Percentiles rank a stretch among this genome's conserved stretches.
Evolutionary conservation across 2,329 filamentous ascomycete genomes (phyloP).

Genomic region (Ilyonectria mors-panacis): DNA sequence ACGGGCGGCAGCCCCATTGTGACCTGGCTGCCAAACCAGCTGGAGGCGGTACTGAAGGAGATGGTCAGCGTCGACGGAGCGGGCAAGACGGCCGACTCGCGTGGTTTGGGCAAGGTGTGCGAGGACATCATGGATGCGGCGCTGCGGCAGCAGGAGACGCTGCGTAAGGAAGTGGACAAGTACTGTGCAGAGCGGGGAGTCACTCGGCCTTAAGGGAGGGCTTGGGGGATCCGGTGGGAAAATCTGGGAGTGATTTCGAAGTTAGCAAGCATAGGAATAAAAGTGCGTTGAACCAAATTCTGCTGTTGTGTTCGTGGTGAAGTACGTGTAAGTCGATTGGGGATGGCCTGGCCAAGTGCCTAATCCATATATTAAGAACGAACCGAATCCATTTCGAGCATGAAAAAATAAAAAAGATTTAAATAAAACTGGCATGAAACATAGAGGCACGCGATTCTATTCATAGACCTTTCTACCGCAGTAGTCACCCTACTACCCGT

Average conservation of each 20-base stretch:
- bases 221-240: neutral
- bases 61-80: slow-evolving; percentile 73
- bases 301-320: neutral
- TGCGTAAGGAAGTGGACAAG: slow-evolving; percentile 82
- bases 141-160: slow-evolving; percentile 73
- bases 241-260: neutral
- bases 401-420: too few relatives aligned
- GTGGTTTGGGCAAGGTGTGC: slow-evolving; percentile 61
- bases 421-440: too few relatives aligned
- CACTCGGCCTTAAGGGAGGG: slow-evolving; percentile 24
- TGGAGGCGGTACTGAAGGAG: slow-evolving; percentile 79
- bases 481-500: too few relatives aligned
- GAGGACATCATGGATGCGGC: slow-evolving; percentile 78
- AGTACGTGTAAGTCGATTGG: too few relatives aligned
- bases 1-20: slow-evolving; percentile 88
- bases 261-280: neutral
- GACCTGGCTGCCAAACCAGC: slow-evolving; percentile 87
- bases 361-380: too few relatives aligned
- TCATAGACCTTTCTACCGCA: too few relatives aligned
- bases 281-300: neutral
- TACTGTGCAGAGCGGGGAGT: slow-evolving; percentile 77
- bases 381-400: too few relatives aligned
- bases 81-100: slow-evolving; percentile 47
- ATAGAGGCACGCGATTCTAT: too few relatives aligned
- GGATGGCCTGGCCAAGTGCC: too few relatives aligned